phyloP scores from a whole-genome alignment of 192 early-diverging fungal genomes.

The Coemansia sp. region DNA sequence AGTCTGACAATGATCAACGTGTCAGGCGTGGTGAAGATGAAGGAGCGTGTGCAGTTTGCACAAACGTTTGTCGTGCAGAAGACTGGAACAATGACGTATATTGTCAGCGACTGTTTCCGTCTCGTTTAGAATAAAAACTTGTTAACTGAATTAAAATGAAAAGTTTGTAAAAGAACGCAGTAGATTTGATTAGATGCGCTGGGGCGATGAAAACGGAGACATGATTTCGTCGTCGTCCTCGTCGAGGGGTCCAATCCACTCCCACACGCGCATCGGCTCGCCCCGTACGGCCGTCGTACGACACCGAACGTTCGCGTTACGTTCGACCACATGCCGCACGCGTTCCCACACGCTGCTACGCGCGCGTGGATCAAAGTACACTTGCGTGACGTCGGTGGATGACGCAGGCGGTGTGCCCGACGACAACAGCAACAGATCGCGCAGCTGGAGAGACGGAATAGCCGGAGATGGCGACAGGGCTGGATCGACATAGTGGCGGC shows the following conservation, averaged over 20 bases:
- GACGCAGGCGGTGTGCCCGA: constrained; percentile 15
- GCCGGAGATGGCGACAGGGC: constrained; percentile 55
- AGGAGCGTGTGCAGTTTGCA: constrained; percentile 26
- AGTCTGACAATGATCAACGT: constrained; percentile 10
- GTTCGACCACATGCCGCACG: constrained; percentile 57
- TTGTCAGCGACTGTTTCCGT: constrained; percentile 42
- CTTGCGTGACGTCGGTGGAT: not conserved
- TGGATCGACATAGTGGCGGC: constrained; percentile 56
- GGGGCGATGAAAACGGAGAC: constrained; percentile 1
- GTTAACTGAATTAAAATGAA: not conserved
- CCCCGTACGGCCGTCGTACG: constrained; percentile 59
- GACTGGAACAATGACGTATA: constrained; percentile 20
- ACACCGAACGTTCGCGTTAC: constrained; percentile 61
- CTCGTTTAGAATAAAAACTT: constrained; percentile 24
- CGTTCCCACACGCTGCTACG: constrained; percentile 60
- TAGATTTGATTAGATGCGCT: constrained; percentile 7
- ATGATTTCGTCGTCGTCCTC: constrained; percentile 22
- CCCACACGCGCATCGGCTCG: constrained; percentile 64
- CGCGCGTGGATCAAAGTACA: constrained; percentile 44
- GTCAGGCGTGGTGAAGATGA: constrained; percentile 17
- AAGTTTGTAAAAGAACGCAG: not conserved
- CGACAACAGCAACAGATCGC: constrained; percentile 57
- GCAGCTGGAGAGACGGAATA: constrained; percentile 57
- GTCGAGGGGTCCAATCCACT: constrained; percentile 61
- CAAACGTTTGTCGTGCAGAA: constrained; percentile 34